phyloP scores from a whole-genome alignment of 2,329 filamentous ascomycete species.

The Samsoniella hepiali region DNA sequence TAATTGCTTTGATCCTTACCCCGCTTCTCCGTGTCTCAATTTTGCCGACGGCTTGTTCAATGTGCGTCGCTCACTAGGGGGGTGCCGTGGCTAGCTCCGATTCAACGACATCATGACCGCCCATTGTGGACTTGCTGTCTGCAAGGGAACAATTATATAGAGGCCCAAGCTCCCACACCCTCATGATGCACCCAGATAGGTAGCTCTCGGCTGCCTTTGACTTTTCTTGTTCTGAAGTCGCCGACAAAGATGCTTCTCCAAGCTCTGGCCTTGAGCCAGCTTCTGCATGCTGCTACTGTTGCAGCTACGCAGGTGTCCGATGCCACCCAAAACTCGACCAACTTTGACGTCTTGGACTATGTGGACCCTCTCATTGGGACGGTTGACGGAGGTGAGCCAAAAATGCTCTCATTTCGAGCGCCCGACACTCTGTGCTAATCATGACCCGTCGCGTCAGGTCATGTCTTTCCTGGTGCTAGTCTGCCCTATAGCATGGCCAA shows the following conservation, averaged over 20 bases:
- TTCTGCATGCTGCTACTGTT: background rate
- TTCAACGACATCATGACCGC: conserved; percentile 13
- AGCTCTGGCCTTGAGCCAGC: background rate
- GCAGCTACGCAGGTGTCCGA: background rate
- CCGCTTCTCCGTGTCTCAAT: background rate
- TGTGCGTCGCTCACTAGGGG: background rate
- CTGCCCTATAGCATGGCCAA: conserved; percentile 32
- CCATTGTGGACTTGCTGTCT: background rate
- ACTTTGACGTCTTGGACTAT: conserved; percentile 24
- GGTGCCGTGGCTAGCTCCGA: background rate
- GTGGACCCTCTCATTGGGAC: conserved; percentile 30
- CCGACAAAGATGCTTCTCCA: conserved; percentile 8
- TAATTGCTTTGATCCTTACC: background rate
- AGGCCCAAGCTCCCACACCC: background rate
- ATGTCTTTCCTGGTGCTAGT: conserved; percentile 30
- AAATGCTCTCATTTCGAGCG: background rate
- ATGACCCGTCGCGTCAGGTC: conserved; percentile 18
- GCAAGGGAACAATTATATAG: background rate
- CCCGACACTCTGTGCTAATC: background rate
- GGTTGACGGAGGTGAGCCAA: conserved; percentile 24
- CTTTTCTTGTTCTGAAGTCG: background rate
- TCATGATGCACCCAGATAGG: background rate
- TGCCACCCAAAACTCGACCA: background rate
- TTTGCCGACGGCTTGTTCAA: conserved; percentile 7
- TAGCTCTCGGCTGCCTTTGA: background rate